phyloP scores from a whole-genome alignment of 1,284 basidiomycete species.

The Boletus hoseneyae region DNA sequence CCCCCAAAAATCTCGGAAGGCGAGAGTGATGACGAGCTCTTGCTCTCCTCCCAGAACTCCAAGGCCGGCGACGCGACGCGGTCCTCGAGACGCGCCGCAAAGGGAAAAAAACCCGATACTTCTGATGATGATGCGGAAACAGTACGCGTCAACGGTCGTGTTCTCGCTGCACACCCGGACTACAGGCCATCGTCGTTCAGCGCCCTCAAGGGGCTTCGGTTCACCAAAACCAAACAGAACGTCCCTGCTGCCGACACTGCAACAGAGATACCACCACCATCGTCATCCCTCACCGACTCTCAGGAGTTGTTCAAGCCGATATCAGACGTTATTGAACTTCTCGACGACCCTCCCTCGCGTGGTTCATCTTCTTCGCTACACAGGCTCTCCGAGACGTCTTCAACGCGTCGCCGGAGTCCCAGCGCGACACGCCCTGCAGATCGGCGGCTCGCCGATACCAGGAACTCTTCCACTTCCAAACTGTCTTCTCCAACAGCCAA shows the following conservation, averaged over 20 bases:
- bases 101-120: not conserved
- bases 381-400: not conserved
- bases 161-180: conserved; percentile 22
- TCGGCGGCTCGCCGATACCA: not conserved
- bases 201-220: conserved; percentile 29
- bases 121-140: conserved; percentile 6
- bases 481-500: not conserved
- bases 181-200: conserved; percentile 18
- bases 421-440: not conserved
- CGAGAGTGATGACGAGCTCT: conserved; percentile 32
- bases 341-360: not conserved
- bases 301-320: conserved; percentile 24
- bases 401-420: conserved; percentile 5
- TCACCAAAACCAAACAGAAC: conserved; percentile 34
- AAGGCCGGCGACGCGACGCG: conserved; percentile 9
- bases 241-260: not conserved
- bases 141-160: conserved; percentile 17
- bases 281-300: conserved; percentile 26
- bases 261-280: conserved; percentile 16
- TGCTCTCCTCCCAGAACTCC: conserved; percentile 30
- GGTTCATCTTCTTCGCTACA: conserved; percentile 4
- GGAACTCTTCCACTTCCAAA: conserved; percentile 5
- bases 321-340: conserved; percentile 18
- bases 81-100: conserved; percentile 12
- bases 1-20: not conserved